phyloP scores from a whole-genome alignment of 2,329 filamentous ascomycete genomes.

The Fusarium ramigenum region DNA sequence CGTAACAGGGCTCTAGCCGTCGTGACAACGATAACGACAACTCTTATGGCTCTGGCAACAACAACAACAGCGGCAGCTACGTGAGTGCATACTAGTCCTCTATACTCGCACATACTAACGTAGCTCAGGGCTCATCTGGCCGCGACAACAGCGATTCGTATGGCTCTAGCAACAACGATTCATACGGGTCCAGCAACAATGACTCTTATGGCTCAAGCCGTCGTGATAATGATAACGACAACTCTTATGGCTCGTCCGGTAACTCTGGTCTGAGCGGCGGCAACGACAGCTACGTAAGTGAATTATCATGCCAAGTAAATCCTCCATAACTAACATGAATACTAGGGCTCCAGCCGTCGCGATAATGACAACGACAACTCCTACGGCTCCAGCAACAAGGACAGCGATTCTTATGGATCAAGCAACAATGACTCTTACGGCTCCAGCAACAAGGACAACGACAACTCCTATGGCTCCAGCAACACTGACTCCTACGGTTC shows the following conservation, averaged over 20 bases:
- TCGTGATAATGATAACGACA: constrained; percentile 1
- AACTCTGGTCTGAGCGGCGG: constrained; percentile 6
- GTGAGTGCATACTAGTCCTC: neutral
- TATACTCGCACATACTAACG: neutral
- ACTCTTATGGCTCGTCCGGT: constrained; percentile 4
- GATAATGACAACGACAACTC: constrained; percentile 1
- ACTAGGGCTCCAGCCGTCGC: constrained; percentile 19
- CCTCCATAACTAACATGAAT: neutral
- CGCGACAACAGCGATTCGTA: constrained; percentile 8
- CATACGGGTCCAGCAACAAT: neutral
- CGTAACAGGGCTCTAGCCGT: constrained; percentile 24
- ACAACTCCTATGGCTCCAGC: neutral
- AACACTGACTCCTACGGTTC: neutral
- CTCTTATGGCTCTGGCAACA: constrained; percentile 1
- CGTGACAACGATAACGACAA: constrained; percentile 23
- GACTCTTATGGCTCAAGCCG: neutral
- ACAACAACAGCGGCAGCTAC: neutral
- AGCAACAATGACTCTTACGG: neutral
- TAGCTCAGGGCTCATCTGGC: constrained; percentile 1
- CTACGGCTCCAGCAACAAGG: neutral
- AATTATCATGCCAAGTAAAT: too few relatives aligned
- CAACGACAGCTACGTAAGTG: constrained; percentile 14
- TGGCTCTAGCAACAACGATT: constrained; percentile 11
- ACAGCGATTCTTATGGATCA: constrained; percentile 8
- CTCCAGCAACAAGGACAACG: neutral